A percentile compares a stretch with the other conserved stretches of the same genome.
Evolutionary conservation across 2,329 filamentous ascomycete species (phyloP).

Genomic region (Paramyrothecium sp.): DNA sequence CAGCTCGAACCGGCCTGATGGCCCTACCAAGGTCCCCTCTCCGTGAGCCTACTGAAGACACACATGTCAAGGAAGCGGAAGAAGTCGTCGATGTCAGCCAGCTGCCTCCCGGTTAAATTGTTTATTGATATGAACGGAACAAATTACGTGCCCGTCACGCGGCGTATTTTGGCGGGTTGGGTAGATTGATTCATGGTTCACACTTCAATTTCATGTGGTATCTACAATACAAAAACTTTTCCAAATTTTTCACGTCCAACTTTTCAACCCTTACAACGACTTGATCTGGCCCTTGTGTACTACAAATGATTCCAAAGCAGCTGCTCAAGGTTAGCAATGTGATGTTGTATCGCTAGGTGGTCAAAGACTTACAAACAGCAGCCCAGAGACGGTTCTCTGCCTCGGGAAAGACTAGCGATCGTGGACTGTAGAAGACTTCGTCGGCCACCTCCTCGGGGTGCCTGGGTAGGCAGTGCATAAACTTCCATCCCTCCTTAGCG

Average conservation of each 20-base stretch:
- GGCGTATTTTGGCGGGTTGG: too few species aligned
- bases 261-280: neutral
- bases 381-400: conserved; percentile 94
- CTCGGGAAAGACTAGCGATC: conserved; percentile 88
- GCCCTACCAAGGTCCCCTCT: conserved; percentile 91
- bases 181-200: conserved; percentile 2
- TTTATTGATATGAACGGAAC: conserved; percentile 2
- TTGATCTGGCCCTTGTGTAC: conserved; percentile 85
- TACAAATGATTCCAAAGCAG: conserved; percentile 83
- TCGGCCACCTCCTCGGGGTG: conserved; percentile 92
- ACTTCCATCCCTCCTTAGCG: conserved; percentile 88
- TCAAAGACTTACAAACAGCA: conserved; percentile 63
- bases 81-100: conserved; percentile 94
- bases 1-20: conserved; percentile 93
- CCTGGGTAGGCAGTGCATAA: conserved; percentile 96
- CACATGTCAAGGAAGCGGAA: conserved; percentile 78
- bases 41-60: conserved; percentile 68
- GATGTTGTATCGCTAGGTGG: neutral
- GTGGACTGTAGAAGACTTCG: conserved; percentile 86
- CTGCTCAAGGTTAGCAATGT: conserved; percentile 33
- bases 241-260: neutral
- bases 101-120: conserved; percentile 78
- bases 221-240: conserved; percentile 1
- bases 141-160: neutral
- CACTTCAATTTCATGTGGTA: conserved; percentile 2